A percentile compares a stretch with the other conserved stretches of the same genome.
Evolutionary conservation across 2,329 filamentous ascomycete species (phyloP).

Genomic region (Apiospora hydei): DNA sequence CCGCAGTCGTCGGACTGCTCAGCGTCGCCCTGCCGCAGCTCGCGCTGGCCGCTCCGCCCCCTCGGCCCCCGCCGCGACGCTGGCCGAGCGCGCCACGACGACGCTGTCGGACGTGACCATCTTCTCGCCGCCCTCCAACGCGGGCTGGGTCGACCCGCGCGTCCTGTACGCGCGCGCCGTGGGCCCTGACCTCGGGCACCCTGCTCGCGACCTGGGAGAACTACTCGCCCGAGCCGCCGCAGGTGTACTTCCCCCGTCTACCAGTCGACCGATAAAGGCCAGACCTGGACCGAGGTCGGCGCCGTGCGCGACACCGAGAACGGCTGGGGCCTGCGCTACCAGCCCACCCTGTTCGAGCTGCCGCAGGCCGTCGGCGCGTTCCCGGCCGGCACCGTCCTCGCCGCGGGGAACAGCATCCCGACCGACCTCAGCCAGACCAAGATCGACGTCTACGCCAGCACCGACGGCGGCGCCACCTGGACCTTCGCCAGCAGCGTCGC

Average conservation of each 20-base stretch:
- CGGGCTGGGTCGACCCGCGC: constrained; percentile 48
- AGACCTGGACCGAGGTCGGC: constrained; percentile 70
- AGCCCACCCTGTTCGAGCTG: constrained; percentile 72
- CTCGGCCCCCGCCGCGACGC: not conserved
- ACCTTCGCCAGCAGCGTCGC: constrained; percentile 72
- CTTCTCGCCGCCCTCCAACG: constrained; percentile 48
- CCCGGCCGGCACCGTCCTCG: constrained; percentile 67
- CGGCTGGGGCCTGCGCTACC: constrained; percentile 71
- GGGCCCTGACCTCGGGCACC: constrained; percentile 47
- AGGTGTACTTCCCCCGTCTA: constrained; percentile 64
- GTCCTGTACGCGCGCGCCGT: constrained; percentile 54
- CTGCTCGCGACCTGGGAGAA: constrained; percentile 64
- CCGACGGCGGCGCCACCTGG: constrained; percentile 69
- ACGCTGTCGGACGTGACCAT: constrained; percentile 42
- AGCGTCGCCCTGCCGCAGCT: constrained; percentile 15
- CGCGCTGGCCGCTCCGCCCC: constrained; percentile 15
- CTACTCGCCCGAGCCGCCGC: constrained; percentile 63
- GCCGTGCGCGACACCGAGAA: constrained; percentile 69
- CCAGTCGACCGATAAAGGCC: constrained; percentile 59
- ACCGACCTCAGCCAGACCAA: constrained; percentile 67
- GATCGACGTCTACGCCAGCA: constrained; percentile 73
- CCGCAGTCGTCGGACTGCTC: constrained; percentile 22
- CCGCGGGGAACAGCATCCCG: constrained; percentile 67
- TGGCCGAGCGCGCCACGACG: constrained; percentile 23
- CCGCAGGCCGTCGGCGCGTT: constrained; percentile 64